Evolutionary conservation across 345 rosid species (phyloP), one percentile per base, ranked within the genome.

Genomic region (Brassica rapa): DNA sequence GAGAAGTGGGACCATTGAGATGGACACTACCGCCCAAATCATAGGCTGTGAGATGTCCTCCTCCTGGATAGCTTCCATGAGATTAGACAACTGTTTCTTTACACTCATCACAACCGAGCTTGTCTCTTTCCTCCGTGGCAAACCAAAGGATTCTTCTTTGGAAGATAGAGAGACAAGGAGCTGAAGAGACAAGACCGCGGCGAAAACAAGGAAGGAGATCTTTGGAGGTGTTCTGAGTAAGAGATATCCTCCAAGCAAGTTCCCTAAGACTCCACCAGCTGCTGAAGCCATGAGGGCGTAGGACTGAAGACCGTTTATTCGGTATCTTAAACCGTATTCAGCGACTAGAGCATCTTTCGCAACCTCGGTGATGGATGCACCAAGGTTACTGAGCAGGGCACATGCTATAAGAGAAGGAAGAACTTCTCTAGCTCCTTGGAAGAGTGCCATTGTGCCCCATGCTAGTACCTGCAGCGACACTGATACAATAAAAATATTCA

Each of bases 241-340:
- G 68, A 85, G 84, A 77, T 78, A 89, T 68, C 98, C 97, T 49
- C 93, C 98, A 11, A 91, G 74, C 46, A 91, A 85, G 87, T 90
- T 93, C 8, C 97, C 97, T 1, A 94, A 78, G 46, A 92, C 77
- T 57, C 97, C 98, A 70, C 97, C 97, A 1, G 81, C 86, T 32
- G 98, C 97, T 46, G 82, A 87, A 83, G 97, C 96, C 92, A 94
- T 90, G 63, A 88, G 90, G 11, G 92, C 95, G 64, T 89, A 94
- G 62, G 97, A 89, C 73, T 94, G 97, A 56, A 92, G 93, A 32
- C 81, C 79, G 9, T 66, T 76, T 10, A 83, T 79, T 70, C 68
- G 73, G 70, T 85, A 85, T 74, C 87, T 86, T 59, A 87, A 84
- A 39, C 97, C 98, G 62, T 85, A 92, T 78, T 92, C 98, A 19